A percentile compares a stretch with the other conserved stretches of the same genome.
Conservation (phyloP, 2,329 filamentous ascomycete species). For the Colletotrichum liaoningense region DNA sequence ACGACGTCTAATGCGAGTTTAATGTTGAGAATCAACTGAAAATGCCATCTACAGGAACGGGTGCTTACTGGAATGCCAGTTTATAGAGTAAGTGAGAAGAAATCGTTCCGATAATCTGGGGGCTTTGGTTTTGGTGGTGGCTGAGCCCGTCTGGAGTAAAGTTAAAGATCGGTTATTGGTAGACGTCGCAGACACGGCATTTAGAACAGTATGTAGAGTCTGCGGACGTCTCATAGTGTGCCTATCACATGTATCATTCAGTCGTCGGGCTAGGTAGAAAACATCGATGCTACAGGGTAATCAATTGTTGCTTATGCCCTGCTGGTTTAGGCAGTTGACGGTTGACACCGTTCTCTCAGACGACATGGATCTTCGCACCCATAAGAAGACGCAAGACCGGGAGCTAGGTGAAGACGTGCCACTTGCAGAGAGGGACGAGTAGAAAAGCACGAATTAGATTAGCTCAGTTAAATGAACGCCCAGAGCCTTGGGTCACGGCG, state of each 20-base stretch:
- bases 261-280: not conserved
- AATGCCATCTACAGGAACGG: too few species aligned
- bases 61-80: too few species aligned
- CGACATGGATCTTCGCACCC: not conserved
- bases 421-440: not conserved
- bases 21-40: too few species aligned
- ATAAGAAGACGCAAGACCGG: not conserved
- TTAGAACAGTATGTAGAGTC: too few species aligned
- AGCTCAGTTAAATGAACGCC: constrained; percentile 9
- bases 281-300: not conserved
- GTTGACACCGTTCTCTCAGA: not conserved
- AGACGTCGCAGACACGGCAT: too few species aligned
- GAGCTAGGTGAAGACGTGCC: too few species aligned
- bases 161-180: too few species aligned
- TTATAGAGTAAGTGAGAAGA: too few species aligned
- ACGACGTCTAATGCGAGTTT: too few species aligned
- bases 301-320: not conserved
- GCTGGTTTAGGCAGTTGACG: not conserved
- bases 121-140: too few species aligned
- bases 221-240: not conserved
- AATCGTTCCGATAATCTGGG: too few species aligned
- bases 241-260: not conserved
- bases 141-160: too few species aligned
- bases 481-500: constrained; percentile 22
- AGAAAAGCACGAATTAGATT: not conserved